Evolutionary conservation across 208 protist genomes (phyloP).

Genomic region (Eutreptiella sp.): DNA sequence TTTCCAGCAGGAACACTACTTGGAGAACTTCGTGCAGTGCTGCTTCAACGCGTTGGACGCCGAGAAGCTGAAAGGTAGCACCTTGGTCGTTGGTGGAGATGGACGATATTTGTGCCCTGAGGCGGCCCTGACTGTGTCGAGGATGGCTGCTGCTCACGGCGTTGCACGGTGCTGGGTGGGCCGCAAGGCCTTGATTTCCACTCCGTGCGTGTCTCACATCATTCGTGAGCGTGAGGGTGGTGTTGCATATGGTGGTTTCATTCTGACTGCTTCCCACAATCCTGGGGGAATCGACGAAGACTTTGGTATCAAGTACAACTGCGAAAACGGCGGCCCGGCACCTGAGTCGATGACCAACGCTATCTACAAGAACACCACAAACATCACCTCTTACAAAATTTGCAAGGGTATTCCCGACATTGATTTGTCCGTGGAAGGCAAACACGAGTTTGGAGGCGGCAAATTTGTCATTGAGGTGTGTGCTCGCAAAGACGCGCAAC

Average conservation of each 20-base stretch:
- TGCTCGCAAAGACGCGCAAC: no score
- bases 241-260: slow-evolving; percentile 75
- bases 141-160: slow-evolving; percentile 86
- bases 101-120: slow-evolving; percentile 85
- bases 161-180: slow-evolving; percentile 76
- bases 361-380: slow-evolving; percentile 81
- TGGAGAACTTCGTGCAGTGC: slow-evolving; percentile 94
- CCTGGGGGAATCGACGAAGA: slow-evolving; percentile 89
- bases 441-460: slow-evolving; percentile 49
- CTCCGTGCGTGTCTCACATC: slow-evolving; percentile 88
- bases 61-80: slow-evolving; percentile 39
- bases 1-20: slow-evolving; percentile 82
- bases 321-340: slow-evolving; percentile 90
- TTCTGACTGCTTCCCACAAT: slow-evolving; percentile 96
- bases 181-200: slow-evolving; percentile 86
- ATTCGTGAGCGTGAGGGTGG: slow-evolving; percentile 67
- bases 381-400: slow-evolving; percentile 51
- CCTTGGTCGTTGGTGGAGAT: slow-evolving; percentile 91
- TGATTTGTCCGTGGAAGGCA: slow-evolving; percentile 38
- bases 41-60: slow-evolving; percentile 77
- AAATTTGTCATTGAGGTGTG: no score
- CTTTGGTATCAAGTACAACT: slow-evolving; percentile 99
- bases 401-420: slow-evolving; percentile 51
- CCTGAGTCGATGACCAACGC: slow-evolving; percentile 81
- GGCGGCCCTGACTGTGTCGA: slow-evolving; percentile 86